Evolutionary conservation across 2,329 filamentous ascomycete species (phyloP).

Genomic region (Zasmidium angulare): DNA sequence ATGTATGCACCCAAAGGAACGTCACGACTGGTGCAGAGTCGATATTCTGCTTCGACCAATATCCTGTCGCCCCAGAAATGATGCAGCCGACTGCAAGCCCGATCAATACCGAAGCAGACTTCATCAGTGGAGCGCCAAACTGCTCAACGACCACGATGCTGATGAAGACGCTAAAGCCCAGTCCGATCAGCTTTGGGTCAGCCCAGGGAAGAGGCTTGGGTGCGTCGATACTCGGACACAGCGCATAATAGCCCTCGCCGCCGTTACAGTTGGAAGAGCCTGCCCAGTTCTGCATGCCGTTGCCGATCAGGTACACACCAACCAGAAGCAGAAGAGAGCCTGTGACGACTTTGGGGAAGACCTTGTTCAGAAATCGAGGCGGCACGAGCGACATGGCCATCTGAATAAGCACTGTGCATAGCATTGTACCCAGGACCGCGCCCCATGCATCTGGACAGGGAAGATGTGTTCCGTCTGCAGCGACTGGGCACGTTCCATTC

Average conservation of each 20-base stretch:
- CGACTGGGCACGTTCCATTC: constrained; percentile 6
- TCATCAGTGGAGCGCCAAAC: constrained; percentile 9
- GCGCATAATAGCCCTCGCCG: constrained; percentile 8
- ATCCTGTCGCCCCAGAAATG: constrained; percentile 11
- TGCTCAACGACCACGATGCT: constrained; percentile 10
- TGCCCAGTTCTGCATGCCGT: constrained; percentile 12
- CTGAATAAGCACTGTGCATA: constrained; percentile 13
- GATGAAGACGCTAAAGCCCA: constrained; percentile 12
- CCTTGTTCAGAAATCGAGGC: constrained; percentile 6
- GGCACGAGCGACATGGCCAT: constrained; percentile 10
- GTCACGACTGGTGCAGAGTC: constrained; percentile 8
- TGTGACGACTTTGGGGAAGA: constrained; percentile 13
- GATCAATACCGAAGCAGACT: constrained; percentile 8
- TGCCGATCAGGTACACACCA: constrained; percentile 11
- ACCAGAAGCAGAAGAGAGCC: constrained; percentile 11
- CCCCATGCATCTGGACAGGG: constrained; percentile 10
- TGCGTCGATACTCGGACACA: constrained; percentile 11
- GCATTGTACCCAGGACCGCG: constrained; percentile 9
- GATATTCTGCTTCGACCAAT: constrained; percentile 8
- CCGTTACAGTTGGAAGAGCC: constrained; percentile 10
- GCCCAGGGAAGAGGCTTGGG: constrained; percentile 12
- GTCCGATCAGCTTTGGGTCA: constrained; percentile 13
- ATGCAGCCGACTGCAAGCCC: constrained; percentile 10
- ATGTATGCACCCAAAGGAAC: constrained; percentile 12
- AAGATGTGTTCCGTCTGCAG: constrained; percentile 4